Evolutionary conservation across 2,329 filamentous ascomycete species (phyloP), one percentile per base, ranked within the genome.

Genomic region (Emericellopsis cladophorae): DNA sequence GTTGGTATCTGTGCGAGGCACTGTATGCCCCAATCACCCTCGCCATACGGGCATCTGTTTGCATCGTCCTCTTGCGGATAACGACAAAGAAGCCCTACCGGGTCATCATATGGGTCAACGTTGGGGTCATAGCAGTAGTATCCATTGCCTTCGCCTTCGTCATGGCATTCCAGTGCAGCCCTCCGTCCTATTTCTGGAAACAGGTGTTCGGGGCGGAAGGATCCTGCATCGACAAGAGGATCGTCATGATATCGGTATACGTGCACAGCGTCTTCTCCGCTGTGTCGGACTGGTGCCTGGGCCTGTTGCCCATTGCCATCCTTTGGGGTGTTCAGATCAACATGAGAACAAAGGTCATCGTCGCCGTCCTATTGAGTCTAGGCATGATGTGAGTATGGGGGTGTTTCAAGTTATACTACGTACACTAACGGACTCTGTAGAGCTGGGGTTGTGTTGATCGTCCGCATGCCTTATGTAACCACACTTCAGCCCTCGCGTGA

Each of bases 251-350:
- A 32, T 51, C 66, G 2, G 67, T 66, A 1, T 64, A 68, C 26
- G 53, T 65, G 0, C 68, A 73, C 52, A 67, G 66, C 33, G 60
- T 58, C 16, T 51, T 72, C 24, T 62, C 59, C 22, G 65, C 64
- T 7, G 43, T 65, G 5, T 63, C 58, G 35, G 70, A 76, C 45
- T 67, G 68, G 54, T 60, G 61, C 1, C 59, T 74, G 11, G 70
- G 65, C 2, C 49, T 70, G 4, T 50, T 76, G 5, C 72, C 72
- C 1, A 59, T 72, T 7, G 61, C 63, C 11, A 62, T 76, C 32
- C 56, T 76, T 0, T 72, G 68, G 66, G 55, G 64, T 16, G 57
- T 74, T 31, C 62, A 67, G 43, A 68, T 75, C 55, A 65, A 64
- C 34, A 52, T 51, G 32, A 57, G 59, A 31, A 68, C 64, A 4